A percentile compares a stretch with the other conserved stretches of the same genome.
phyloP scores from a whole-genome alignment of 202 grass and related monocot species.

The Zoysia matrella region DNA sequence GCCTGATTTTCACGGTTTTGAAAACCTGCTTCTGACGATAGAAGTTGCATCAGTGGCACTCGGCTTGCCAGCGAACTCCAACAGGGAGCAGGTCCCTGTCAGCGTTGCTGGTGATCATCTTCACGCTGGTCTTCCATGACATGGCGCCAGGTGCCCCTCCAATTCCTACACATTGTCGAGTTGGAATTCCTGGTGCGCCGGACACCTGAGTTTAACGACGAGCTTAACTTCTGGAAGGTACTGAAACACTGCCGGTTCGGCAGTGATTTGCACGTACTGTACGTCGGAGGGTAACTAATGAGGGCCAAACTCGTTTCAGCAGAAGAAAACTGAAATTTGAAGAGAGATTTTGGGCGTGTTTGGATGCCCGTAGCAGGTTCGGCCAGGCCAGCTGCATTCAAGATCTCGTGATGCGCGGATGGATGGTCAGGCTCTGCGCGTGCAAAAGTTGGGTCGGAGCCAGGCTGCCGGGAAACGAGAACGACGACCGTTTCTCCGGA shows the following conservation, averaged over 20 bases:
- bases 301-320: neutral
- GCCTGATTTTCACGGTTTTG: no score
- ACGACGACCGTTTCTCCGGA: no score
- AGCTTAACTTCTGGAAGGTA: neutral
- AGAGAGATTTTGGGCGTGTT: no score
- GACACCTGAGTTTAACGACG: neutral
- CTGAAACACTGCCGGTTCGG: neutral
- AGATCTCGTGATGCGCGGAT: no score
- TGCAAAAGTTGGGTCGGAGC: no score
- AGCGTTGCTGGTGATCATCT: slow-evolving; percentile 76
- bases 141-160: slow-evolving; percentile 63
- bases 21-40: slow-evolving; percentile 46
- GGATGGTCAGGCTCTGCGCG: no score
- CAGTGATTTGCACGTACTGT: slow-evolving; percentile 84
- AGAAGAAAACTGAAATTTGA: neutral
- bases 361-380: no score
- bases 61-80: slow-evolving; percentile 50
- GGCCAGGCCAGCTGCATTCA: no score
- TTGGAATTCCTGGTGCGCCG: neutral
- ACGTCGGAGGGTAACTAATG: slow-evolving; percentile 58
- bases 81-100: slow-evolving; percentile 74
- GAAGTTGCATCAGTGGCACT: slow-evolving; percentile 61
- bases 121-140: slow-evolving; percentile 87
- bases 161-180: neutral
- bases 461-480: no score